Evolutionary conservation across 148 eudicot species (phyloP).

Genomic region (Suaeda aralocaspica): DNA sequence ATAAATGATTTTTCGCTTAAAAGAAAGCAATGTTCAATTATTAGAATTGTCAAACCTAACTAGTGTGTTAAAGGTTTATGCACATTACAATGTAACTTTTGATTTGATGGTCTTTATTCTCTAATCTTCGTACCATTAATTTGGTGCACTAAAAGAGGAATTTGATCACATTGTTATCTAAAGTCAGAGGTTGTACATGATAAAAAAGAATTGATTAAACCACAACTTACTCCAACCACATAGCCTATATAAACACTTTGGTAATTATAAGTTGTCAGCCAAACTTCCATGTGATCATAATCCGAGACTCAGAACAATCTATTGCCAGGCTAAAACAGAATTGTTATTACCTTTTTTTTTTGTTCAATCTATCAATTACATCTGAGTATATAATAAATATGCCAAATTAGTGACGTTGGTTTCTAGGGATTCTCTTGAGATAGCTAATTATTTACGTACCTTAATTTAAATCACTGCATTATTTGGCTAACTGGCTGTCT

Average conservation of each 20-base stretch:
- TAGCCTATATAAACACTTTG: neutral
- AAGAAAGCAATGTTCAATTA: too few relatives aligned
- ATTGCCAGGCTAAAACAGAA: neutral
- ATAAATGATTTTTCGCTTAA: too few relatives aligned
- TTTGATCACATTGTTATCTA: neutral
- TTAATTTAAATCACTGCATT: neutral
- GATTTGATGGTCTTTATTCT: too few relatives aligned
- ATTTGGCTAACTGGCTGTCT: neutral
- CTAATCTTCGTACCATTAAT: too few relatives aligned
- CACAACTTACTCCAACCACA: neutral
- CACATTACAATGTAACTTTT: too few relatives aligned
- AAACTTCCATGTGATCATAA: neutral
- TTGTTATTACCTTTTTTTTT: neutral
- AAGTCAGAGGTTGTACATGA: neutral
- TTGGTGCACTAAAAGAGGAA: too few relatives aligned
- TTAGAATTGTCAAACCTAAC: too few relatives aligned
- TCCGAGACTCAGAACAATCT: neutral
- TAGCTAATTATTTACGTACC: neutral
- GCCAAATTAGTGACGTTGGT: neutral
- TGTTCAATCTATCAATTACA: neutral
- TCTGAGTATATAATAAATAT: neutral
- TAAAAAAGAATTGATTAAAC: neutral
- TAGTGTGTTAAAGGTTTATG: too few relatives aligned
- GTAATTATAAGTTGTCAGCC: neutral
- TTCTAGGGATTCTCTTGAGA: neutral